Evolutionary conservation across 495 filamentous ascomycete species (phyloP).

Genomic region (Schizothecium vesticola): DNA sequence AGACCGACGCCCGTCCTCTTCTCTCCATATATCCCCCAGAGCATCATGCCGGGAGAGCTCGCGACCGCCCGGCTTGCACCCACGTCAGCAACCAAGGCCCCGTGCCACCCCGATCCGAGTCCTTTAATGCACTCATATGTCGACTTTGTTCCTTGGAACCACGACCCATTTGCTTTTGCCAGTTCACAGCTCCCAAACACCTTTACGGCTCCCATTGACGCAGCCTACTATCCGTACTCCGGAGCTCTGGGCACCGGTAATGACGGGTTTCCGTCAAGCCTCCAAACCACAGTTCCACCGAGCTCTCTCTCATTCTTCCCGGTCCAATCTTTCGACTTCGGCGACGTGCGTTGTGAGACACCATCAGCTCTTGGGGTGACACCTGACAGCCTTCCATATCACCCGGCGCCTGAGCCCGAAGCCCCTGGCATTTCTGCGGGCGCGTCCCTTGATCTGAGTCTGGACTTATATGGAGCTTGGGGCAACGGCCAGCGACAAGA

Average conservation of each 20-base stretch:
- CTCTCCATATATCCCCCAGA: background rate
- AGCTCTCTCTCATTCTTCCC: background rate
- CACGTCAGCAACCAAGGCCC: background rate
- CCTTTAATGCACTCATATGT: background rate
- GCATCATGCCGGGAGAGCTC: background rate
- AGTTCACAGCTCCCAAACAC: background rate
- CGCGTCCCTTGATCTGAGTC: background rate
- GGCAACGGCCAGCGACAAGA: background rate
- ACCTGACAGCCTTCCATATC: background rate
- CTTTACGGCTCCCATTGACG: background rate
- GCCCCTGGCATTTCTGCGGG: background rate
- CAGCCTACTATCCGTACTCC: background rate
- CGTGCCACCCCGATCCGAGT: background rate
- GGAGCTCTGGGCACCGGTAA: background rate
- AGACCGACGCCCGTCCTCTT: background rate
- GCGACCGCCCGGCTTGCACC: background rate
- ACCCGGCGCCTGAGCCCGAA: background rate
- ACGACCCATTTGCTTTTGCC: background rate
- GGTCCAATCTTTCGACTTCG: background rate
- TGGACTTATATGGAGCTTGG: background rate
- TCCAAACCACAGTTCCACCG: background rate
- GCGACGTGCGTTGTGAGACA: background rate
- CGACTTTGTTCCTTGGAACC: background rate
- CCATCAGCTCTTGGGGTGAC: background rate
- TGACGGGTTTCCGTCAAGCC: background rate